A percentile compares a stretch with the other conserved stretches of the same genome.
Evolutionary conservation across 352 stramenopile genomes (phyloP).

Genomic region (Phytophthora megakarya): DNA sequence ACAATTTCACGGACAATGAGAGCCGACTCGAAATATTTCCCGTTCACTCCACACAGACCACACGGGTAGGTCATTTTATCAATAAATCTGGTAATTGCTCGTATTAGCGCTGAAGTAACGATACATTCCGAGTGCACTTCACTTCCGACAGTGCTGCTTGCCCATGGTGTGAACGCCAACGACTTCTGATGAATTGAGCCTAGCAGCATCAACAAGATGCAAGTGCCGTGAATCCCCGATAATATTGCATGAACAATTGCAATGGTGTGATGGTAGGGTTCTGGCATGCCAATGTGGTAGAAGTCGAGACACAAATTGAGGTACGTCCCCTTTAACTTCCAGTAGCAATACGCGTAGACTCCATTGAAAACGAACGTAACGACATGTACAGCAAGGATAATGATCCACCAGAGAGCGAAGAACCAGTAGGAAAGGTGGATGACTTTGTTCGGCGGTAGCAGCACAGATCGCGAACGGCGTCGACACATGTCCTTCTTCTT

Average conservation of each 20-base stretch:
- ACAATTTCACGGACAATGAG: conserved; percentile 28
- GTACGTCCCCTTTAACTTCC: conserved; percentile 19
- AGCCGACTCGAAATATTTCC: conserved; percentile 27
- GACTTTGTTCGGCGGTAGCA: conserved; percentile 8
- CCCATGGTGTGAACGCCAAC: conserved; percentile 26
- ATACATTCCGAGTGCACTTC: neutral
- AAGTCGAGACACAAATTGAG: conserved; percentile 37
- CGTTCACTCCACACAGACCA: conserved; percentile 31
- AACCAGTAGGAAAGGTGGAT: conserved; percentile 20
- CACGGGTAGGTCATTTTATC: conserved; percentile 8
- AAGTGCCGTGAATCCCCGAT: conserved; percentile 27
- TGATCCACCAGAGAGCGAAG: conserved; percentile 27
- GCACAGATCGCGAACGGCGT: neutral
- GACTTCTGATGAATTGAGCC: conserved; percentile 13
- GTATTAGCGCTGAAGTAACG: neutral
- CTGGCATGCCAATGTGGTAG: conserved; percentile 31
- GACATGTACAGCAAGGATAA: conserved; percentile 24
- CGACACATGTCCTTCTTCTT: neutral
- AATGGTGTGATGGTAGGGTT: conserved; percentile 23
- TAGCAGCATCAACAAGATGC: conserved; percentile 22
- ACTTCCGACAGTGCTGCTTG: neutral
- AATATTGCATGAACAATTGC: conserved; percentile 29
- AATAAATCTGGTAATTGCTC: conserved; percentile 3
- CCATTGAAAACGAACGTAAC: conserved; percentile 22
- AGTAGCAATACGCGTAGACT: conserved; percentile 34